Percentiles rank a stretch among this genome's conserved stretches.
phyloP scores from a whole-genome alignment of 2,329 filamentous ascomycete species.

The Curvularia hawaiiensis region DNA sequence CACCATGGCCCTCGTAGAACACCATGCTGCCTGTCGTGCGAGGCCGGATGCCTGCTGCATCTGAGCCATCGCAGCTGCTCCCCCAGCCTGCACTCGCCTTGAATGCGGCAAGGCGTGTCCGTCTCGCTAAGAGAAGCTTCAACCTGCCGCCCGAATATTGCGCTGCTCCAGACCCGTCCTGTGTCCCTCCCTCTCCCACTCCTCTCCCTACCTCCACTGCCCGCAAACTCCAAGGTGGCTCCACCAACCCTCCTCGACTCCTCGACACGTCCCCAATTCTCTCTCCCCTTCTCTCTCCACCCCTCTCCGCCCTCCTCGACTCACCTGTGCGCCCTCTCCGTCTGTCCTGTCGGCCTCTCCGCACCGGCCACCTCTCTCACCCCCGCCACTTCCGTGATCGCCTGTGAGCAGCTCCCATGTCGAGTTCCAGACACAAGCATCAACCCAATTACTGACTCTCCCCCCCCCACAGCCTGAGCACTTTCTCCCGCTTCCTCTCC shows the following conservation, averaged over 20 bases:
- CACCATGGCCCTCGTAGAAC: slow-evolving; percentile 16
- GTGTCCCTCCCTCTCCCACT: slow-evolving; percentile 16
- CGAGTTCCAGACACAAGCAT: slow-evolving; percentile 23
- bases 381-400: slow-evolving; percentile 42
- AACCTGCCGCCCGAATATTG: slow-evolving; percentile 32
- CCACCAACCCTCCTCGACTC: slow-evolving; percentile 26
- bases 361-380: slow-evolving; percentile 41
- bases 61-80: slow-evolving; percentile 14
- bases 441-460: slow-evolving; percentile 29
- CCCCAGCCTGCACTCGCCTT: slow-evolving; percentile 23
- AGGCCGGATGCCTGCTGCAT: slow-evolving; percentile 11
- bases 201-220: slow-evolving; percentile 31
- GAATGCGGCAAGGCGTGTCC: slow-evolving; percentile 36
- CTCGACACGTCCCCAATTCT: not conserved
- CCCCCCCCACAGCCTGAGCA: slow-evolving; percentile 25
- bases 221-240: slow-evolving; percentile 17
- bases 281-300: slow-evolving; percentile 21
- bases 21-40: slow-evolving; percentile 17
- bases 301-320: slow-evolving; percentile 26
- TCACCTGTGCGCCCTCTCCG: slow-evolving; percentile 21
- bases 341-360: slow-evolving; percentile 24
- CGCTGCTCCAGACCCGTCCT: slow-evolving; percentile 7
- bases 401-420: slow-evolving; percentile 36
- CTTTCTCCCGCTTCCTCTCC: slow-evolving; percentile 11
- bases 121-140: slow-evolving; percentile 41